Evolutionary conservation across 2,329 filamentous ascomycete species (phyloP), one percentile per base, ranked within the genome.

Genomic region (Lachnellula hyalina): DNA sequence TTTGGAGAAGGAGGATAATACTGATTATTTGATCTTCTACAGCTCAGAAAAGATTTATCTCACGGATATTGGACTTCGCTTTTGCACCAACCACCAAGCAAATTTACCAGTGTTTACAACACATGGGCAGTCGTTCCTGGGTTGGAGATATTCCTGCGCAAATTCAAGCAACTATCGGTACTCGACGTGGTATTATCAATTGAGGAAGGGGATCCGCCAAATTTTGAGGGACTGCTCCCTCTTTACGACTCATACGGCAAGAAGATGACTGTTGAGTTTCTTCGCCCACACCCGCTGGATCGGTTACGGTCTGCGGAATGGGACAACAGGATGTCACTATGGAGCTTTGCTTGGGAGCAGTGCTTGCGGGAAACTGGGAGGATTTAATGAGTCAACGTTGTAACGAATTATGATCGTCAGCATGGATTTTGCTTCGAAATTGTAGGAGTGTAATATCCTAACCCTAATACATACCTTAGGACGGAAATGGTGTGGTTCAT

Each of bases 121-220:
- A 35, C 42, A 7, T 57, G 53, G 54, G 47, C 44, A n/a, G 47
- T 62, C 5, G 23, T 60, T 19, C 58, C 52, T 3, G 60, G 49
- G 1, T 34, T 62, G 36, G 49, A 38, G 15, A 35, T 38, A 25
- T 58, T 52, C 49, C 51, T 60, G 11, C 12, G 34, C 4, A 55
- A 14, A 12, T 60, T 60, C 23, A 11, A 42, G 42, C 12, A 48
- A n/a, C 34, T 60, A 4, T 6, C 32, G 9, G 46, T 17, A 15
- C 25, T 59, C 5, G 40, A 49, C 25, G 36, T 60, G 36, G 54
- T 57, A n/a, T 40, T 62, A 12, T 44, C 36, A 9, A 51, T 45
- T 7, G 60, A 55, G 12, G 17, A 47, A 5, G 15, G 23, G 15
- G 38, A 51, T 1, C 42, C 55, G 23, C 60, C 60, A 17, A 51